Evolutionary conservation across 179 eudicot species (phyloP), one percentile per base, ranked within the genome.

Genomic region (Camellia oleifera): DNA sequence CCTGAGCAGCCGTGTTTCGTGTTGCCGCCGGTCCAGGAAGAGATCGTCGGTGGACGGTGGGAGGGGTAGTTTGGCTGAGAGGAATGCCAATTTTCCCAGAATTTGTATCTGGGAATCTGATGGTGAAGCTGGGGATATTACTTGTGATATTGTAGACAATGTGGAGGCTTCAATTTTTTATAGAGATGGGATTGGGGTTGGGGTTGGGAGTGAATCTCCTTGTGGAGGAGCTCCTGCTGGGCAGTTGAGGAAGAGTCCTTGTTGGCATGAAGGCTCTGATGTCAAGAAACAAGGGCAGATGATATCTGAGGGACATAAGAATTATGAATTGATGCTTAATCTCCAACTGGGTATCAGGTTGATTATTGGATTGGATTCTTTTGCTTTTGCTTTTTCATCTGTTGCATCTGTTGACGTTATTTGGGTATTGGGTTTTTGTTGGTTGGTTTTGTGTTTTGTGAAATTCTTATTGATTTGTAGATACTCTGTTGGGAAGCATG

Each of bases 31-130:
- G 79, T 32, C 40, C 1, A 86, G 81, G 77, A 92, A 87, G 79
- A 70, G 86, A 63, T 74, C 87, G 32, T 81, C 90, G 0, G 71
- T 84, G 46, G 91, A 85, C 7, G 85, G 81, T 13, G 80, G 83
- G 5, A 72, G 86, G 20, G 79, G 80, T 0, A 77, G 83, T 45
- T 32, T 72, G 61, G 81, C 66, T 0, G 97, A 88, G 79, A 86
- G 87, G 72, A 70, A 70, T 68, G 48, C 13, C 8, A 69, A 73
- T 58, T 82, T 93, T 14, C 95, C 95, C 0, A 78, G 94, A 82
- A 90, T 93, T 65, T 93, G 97, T 78, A 89, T 93, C 3, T 93
- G 95, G 97, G 97, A 93, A 4, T 89, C 92, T 60, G 97, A 93
- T 13, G 97, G 95, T 0, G 97, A 91, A 68, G 95, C 92, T 0